Conservation (phyloP, 345 rosid genomes). For the Lagerstroemia speciosa region DNA sequence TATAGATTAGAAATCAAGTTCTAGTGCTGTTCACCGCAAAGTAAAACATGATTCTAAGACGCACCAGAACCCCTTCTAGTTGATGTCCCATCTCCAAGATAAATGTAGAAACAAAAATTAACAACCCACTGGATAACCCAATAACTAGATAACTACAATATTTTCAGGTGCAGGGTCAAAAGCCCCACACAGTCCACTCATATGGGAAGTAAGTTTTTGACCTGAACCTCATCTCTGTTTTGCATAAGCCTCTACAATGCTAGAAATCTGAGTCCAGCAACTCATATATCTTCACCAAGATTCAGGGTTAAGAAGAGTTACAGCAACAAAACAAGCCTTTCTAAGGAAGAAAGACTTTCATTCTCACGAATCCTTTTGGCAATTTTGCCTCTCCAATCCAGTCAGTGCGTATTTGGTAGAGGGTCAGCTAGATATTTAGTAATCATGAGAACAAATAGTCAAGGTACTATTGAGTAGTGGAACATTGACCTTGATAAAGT, state of each 20-base stretch:
- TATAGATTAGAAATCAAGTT: background rate
- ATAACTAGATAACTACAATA: background rate
- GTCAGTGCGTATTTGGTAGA: background rate
- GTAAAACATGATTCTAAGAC: no score
- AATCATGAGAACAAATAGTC: background rate
- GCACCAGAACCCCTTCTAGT: background rate
- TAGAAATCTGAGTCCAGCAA: background rate
- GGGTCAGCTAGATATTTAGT: background rate
- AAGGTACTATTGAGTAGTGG: background rate
- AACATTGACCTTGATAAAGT: slow-evolving; percentile 71
- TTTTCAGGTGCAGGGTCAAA: background rate
- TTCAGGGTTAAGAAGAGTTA: background rate
- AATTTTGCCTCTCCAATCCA: background rate
- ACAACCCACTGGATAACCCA: background rate
- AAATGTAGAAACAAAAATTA: background rate
- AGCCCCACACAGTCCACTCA: background rate
- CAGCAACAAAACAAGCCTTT: background rate
- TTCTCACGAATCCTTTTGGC: background rate
- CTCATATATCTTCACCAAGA: background rate
- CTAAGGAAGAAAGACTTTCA: background rate
- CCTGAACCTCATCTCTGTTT: background rate
- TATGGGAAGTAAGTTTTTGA: background rate
- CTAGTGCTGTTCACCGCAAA: background rate
- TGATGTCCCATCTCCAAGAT: background rate
- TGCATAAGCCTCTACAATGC: background rate